Percentiles rank a stretch among this genome's conserved stretches.
phyloP scores from a whole-genome alignment of 495 filamentous ascomycete species.

The Hyaloscypha bicolor region DNA sequence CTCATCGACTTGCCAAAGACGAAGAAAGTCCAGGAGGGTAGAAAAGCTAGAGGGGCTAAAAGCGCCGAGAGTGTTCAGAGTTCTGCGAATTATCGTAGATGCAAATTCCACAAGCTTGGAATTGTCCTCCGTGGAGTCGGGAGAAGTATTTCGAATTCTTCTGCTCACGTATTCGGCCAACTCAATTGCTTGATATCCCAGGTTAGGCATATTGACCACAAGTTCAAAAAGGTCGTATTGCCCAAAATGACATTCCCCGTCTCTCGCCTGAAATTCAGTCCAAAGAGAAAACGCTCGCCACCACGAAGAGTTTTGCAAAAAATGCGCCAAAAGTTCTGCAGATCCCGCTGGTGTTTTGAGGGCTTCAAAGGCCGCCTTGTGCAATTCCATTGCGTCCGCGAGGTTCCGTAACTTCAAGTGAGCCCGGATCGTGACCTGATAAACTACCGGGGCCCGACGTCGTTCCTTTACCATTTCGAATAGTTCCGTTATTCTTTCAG shows the following conservation, averaged over 20 bases:
- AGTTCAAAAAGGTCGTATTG: not conserved
- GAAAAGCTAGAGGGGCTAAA: slow-evolving; percentile 8
- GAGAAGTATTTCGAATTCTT: not conserved
- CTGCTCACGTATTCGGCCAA: slow-evolving; percentile 13
- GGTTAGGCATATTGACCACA: slow-evolving; percentile 3
- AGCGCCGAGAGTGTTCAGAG: slow-evolving; percentile 4
- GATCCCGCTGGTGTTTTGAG: slow-evolving; percentile 34
- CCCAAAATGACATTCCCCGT: slow-evolving; percentile 6
- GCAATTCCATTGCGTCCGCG: slow-evolving; percentile 39
- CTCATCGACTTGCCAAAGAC: slow-evolving; percentile 12
- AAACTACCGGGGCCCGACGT: slow-evolving; percentile 12
- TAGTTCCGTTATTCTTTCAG: slow-evolving; percentile 42
- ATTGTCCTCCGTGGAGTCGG: not conserved
- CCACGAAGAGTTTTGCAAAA: slow-evolving; percentile 36
- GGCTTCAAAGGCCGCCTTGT: slow-evolving; percentile 27
- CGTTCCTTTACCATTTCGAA: slow-evolving; percentile 37
- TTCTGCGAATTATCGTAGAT: slow-evolving; percentile 9
- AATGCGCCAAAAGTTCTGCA: slow-evolving; percentile 36
- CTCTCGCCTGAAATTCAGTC: slow-evolving; percentile 26
- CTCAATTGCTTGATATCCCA: not conserved
- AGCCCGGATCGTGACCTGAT: slow-evolving; percentile 21
- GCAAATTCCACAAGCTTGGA: slow-evolving; percentile 12
- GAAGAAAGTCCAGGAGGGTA: slow-evolving; percentile 13
- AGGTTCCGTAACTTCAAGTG: slow-evolving; percentile 35
- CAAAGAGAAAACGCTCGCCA: slow-evolving; percentile 12